A percentile compares a stretch with the other conserved stretches of the same genome.
Evolutionary conservation across 768 basidiomycete species (phyloP).

Genomic region (Mycena rosella): DNA sequence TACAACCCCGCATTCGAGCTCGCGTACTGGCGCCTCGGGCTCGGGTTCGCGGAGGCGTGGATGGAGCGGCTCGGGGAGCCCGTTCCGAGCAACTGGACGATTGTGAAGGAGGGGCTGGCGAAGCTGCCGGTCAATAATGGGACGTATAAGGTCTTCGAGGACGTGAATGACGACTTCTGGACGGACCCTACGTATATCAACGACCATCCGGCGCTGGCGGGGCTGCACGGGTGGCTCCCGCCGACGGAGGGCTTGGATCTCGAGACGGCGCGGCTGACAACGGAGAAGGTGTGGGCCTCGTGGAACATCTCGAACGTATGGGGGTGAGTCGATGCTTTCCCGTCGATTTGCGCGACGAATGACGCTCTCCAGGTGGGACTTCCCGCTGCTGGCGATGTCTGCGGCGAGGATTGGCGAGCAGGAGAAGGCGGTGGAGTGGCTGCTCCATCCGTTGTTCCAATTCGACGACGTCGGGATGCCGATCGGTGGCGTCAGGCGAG

Average conservation of each 20-base stretch:
- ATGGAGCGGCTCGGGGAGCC: slow-evolving; percentile 57
- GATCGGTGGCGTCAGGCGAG: slow-evolving; percentile 58
- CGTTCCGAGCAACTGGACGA: slow-evolving; percentile 57
- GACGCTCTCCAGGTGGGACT: slow-evolving; percentile 63
- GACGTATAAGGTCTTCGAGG: slow-evolving; percentile 68
- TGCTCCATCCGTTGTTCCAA: slow-evolving; percentile 64
- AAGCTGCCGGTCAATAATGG: slow-evolving; percentile 65
- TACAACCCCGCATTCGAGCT: slow-evolving; percentile 70
- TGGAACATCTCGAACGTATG: slow-evolving; percentile 70
- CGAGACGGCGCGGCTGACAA: slow-evolving; percentile 60
- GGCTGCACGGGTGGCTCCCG: slow-evolving; percentile 70
- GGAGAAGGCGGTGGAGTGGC: slow-evolving; percentile 65
- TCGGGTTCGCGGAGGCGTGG: slow-evolving; percentile 64
- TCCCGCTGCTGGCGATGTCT: slow-evolving; percentile 73
- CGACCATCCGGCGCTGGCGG: slow-evolving; percentile 70
- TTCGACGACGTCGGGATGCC: slow-evolving; percentile 77
- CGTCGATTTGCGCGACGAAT: neutral
- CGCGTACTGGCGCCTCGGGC: slow-evolving; percentile 68
- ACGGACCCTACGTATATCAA: slow-evolving; percentile 62
- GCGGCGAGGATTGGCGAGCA: slow-evolving; percentile 66
- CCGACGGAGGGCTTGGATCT: slow-evolving; percentile 61
- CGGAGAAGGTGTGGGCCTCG: slow-evolving; percentile 64
- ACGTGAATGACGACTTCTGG: slow-evolving; percentile 66
- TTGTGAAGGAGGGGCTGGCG: slow-evolving; percentile 60
- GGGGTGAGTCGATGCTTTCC: slow-evolving; percentile 51